phyloP scores from a whole-genome alignment of 228 moss, liverwort and hornwort species.

The Sphagnum fallax region DNA sequence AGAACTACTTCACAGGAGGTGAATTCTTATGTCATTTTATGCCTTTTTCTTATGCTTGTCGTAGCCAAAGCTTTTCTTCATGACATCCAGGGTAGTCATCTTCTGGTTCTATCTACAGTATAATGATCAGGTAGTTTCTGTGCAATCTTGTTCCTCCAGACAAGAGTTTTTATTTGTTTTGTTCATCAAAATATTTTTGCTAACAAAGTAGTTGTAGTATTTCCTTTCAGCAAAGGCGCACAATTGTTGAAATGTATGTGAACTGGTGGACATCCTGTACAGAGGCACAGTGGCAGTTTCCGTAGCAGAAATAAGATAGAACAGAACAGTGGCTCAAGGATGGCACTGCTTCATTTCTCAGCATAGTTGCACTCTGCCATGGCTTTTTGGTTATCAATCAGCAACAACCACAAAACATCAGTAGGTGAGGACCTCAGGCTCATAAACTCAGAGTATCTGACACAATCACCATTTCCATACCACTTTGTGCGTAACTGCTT shows the following conservation, averaged over 20 bases:
- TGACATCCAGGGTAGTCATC: no score
- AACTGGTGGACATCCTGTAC: no score
- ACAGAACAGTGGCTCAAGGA: conserved; percentile 89
- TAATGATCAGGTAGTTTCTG: no score
- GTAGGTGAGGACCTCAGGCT: conserved; percentile 21
- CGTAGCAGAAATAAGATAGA: conserved; percentile 64
- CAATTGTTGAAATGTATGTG: no score
- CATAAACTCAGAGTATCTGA: not conserved
- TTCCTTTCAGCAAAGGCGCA: no score
- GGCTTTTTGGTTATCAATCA: conserved; percentile 61
- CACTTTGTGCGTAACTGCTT: no score
- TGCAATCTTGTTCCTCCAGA: no score
- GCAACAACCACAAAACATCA: conserved; percentile 44
- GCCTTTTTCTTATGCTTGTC: not conserved
- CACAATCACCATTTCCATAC: no score
- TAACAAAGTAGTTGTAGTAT: no score
- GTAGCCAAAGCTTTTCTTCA: not conserved
- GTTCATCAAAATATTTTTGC: no score
- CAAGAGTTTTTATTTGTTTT: no score
- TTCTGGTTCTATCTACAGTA: no score
- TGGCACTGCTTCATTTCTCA: conserved; percentile 81
- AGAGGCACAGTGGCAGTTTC: conserved; percentile 82
- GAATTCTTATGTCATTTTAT: not conserved
- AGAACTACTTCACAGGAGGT: conserved; percentile 95
- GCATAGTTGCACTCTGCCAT: conserved; percentile 81